Evolutionary conservation across 768 basidiomycete genomes (phyloP).

Genomic region (Hygrophoropsis aurantiaca): DNA sequence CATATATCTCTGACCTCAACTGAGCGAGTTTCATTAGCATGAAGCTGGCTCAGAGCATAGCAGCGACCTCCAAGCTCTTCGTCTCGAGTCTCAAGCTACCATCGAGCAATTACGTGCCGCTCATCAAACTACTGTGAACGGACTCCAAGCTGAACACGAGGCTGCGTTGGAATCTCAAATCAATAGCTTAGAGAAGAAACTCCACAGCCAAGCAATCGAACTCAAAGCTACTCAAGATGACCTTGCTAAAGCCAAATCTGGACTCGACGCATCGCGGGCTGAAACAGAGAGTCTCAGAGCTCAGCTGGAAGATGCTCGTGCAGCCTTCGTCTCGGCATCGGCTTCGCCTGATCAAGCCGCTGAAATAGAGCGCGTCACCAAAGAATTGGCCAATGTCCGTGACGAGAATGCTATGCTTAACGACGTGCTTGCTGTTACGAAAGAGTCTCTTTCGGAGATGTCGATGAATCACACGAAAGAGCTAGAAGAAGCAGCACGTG

Average conservation of each 20-base stretch:
- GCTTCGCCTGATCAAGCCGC: constrained; percentile 48
- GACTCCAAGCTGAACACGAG: constrained; percentile 63
- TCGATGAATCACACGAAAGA: constrained; percentile 68
- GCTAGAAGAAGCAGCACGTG: constrained; percentile 71
- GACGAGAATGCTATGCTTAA: constrained; percentile 68
- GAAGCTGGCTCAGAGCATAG: constrained; percentile 72
- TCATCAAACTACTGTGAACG: constrained; percentile 60
- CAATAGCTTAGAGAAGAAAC: constrained; percentile 59
- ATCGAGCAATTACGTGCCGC: constrained; percentile 68
- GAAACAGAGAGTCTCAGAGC: constrained; percentile 58
- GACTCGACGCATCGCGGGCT: constrained; percentile 47
- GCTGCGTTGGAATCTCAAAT: constrained; percentile 58
- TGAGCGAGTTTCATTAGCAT: constrained; percentile 36
- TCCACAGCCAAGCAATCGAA: constrained; percentile 62
- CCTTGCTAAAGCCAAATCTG: constrained; percentile 69
- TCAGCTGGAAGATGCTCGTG: constrained; percentile 65
- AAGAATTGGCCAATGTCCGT: constrained; percentile 61
- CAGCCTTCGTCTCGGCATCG: constrained; percentile 40
- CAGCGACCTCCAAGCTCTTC: constrained; percentile 70
- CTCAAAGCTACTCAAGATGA: constrained; percentile 86
- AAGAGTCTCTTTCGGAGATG: constrained; percentile 69
- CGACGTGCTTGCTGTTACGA: constrained; percentile 67
- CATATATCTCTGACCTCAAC: not conserved
- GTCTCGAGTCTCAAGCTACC: constrained; percentile 61
- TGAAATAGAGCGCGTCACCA: constrained; percentile 54